phyloP scores from a whole-genome alignment of 129 eudicot genomes.

The Artemisia annua region DNA sequence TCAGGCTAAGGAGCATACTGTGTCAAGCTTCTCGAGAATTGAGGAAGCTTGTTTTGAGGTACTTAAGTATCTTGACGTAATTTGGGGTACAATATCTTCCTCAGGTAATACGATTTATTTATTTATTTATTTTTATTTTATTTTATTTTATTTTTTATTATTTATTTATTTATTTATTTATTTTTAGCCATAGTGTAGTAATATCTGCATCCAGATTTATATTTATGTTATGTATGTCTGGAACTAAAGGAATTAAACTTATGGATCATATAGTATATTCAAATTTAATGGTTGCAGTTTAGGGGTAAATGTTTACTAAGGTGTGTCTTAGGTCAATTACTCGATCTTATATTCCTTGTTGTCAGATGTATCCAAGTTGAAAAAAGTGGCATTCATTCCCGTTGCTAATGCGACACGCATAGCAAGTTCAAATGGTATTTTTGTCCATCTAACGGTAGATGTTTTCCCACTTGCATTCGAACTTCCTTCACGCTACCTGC shows the following conservation, averaged over 20 bases:
- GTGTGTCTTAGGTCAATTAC: too few relatives aligned
- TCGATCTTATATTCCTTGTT: background rate
- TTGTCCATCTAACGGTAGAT: background rate
- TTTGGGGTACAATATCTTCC: conserved; percentile 13
- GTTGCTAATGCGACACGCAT: background rate
- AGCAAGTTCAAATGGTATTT: background rate
- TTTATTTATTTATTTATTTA: too few relatives aligned
- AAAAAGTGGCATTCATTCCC: background rate
- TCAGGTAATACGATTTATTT: background rate
- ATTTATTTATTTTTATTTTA: too few relatives aligned
- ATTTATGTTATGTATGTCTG: too few relatives aligned
- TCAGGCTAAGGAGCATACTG: background rate
- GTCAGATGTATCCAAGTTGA: background rate
- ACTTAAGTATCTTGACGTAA: conserved; percentile 13
- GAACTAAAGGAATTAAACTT: too few relatives aligned
- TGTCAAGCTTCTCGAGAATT: background rate
- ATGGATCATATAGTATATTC: too few relatives aligned
- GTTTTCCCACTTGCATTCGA: background rate
- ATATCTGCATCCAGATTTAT: too few relatives aligned
- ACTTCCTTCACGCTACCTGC: conserved; percentile 18
- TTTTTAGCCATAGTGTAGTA: background rate
- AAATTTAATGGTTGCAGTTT: too few relatives aligned
- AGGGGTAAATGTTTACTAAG: too few relatives aligned
- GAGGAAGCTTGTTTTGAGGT: conserved; percentile 20
- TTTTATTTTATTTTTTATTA: too few relatives aligned